A percentile compares a stretch with the other conserved stretches of the same genome.
Evolutionary conservation across 2,329 filamentous ascomycete species (phyloP).

Genomic region (Fusarium sp.): DNA sequence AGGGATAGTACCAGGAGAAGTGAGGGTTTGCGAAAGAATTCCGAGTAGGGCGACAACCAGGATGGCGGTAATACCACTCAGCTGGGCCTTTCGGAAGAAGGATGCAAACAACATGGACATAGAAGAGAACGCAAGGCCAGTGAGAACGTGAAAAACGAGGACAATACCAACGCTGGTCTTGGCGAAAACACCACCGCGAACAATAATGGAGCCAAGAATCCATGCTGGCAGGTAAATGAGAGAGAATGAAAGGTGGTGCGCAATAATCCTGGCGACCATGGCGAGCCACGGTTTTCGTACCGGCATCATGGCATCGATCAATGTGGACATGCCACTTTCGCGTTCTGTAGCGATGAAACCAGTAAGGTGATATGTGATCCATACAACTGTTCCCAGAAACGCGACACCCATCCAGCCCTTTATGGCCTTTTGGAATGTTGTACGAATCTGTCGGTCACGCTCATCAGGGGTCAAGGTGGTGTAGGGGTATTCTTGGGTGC

Average conservation of each 20-base stretch:
- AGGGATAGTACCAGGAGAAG: slow-evolving; percentile 65
- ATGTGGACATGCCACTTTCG: slow-evolving; percentile 85
- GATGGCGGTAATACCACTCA: slow-evolving; percentile 82
- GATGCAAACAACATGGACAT: slow-evolving; percentile 82
- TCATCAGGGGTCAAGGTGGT: slow-evolving; percentile 75
- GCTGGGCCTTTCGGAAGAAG: slow-evolving; percentile 86
- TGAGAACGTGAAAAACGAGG: slow-evolving; percentile 76
- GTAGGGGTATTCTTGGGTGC: slow-evolving; percentile 73
- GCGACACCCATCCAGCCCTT: slow-evolving; percentile 80
- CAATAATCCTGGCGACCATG: slow-evolving; percentile 78
- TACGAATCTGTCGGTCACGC: slow-evolving; percentile 70
- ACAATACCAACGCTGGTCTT: slow-evolving; percentile 71
- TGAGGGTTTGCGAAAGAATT: slow-evolving; percentile 81
- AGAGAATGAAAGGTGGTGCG: slow-evolving; percentile 82
- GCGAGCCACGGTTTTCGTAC: slow-evolving; percentile 77
- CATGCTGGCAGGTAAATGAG: slow-evolving; percentile 83
- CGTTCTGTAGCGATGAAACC: slow-evolving; percentile 86
- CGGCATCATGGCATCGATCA: slow-evolving; percentile 92
- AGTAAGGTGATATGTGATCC: slow-evolving; percentile 85
- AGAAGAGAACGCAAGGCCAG: slow-evolving; percentile 79
- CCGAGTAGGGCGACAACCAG: slow-evolving; percentile 78
- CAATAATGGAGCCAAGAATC: slow-evolving; percentile 76
- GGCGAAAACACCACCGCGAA: slow-evolving; percentile 69
- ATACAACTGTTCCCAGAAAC: slow-evolving; percentile 81
- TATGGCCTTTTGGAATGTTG: slow-evolving; percentile 73